These are phyloP conservation scores for Craterostigma plantagineum DNA, from an alignment of 257 asterid species.

Conservation along the genomic window DNA sequence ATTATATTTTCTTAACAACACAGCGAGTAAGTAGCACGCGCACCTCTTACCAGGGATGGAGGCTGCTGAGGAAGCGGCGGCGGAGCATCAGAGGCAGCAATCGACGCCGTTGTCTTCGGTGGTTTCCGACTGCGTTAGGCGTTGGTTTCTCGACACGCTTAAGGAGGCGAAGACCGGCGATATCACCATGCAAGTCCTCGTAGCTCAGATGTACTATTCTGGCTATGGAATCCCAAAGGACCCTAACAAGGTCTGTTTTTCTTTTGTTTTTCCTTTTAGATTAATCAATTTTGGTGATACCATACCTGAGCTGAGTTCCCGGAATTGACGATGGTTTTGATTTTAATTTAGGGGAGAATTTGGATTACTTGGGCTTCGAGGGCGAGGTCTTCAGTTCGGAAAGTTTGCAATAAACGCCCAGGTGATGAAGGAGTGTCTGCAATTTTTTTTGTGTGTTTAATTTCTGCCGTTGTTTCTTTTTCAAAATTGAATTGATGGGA, in stretches of 20 bases:
- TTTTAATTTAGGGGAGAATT: constrained; percentile 24
- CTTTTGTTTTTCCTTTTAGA: neutral
- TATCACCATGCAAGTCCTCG: constrained; percentile 57
- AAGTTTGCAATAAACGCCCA: constrained; percentile 63
- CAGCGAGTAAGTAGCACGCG: too few relatives aligned
- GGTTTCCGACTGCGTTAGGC: constrained; percentile 41
- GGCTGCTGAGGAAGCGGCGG: too few relatives aligned
- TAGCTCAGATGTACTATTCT: constrained; percentile 47
- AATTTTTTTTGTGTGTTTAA: neutral
- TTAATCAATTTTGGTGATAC: too few relatives aligned
- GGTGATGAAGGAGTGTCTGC: constrained; percentile 36
- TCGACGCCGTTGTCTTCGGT: constrained; percentile 38
- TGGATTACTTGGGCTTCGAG: constrained; percentile 60
- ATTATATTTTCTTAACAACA: too few relatives aligned
- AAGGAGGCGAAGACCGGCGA: constrained; percentile 70
- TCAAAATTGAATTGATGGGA: neutral
- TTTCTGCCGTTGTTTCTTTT: neutral
- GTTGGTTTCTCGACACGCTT: constrained; percentile 68
- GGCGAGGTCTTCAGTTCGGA: constrained; percentile 53
- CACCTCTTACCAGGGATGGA: too few relatives aligned
- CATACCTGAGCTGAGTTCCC: too few relatives aligned
- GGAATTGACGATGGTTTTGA: constrained; percentile 1
- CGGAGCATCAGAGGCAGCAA: constrained; percentile 1
- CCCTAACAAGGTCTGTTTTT: constrained; percentile 29
- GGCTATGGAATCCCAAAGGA: constrained; percentile 56